phyloP scores from a whole-genome alignment of 352 stramenopile species.

The Phytophthora quininea region DNA sequence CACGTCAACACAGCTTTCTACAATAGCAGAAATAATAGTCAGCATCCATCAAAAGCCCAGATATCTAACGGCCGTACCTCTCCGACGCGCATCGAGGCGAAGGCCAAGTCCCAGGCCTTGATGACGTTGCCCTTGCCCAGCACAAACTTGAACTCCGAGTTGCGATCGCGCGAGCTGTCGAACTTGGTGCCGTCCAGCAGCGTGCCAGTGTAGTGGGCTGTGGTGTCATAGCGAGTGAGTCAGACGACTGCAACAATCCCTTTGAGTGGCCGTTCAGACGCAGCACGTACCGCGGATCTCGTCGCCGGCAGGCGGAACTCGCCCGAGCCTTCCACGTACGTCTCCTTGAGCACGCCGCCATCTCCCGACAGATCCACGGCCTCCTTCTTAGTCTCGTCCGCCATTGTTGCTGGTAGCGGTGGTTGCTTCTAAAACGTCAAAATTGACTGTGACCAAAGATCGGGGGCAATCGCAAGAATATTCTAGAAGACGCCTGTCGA shows the following conservation, averaged over 20 bases:
- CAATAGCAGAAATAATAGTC: conserved; percentile 10
- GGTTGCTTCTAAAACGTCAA: conserved; percentile 1
- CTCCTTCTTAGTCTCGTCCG: conserved; percentile 45
- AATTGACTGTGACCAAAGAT: background rate
- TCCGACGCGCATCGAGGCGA: conserved; percentile 95
- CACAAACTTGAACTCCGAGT: conserved; percentile 89
- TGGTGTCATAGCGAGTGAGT: conserved; percentile 8
- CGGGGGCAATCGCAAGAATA: too few species aligned
- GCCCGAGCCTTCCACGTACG: conserved; percentile 88
- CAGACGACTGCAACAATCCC: too few species aligned
- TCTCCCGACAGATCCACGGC: conserved; percentile 84
- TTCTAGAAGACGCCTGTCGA: too few species aligned
- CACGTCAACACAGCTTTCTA: conserved; percentile 93
- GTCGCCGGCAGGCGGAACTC: conserved; percentile 80
- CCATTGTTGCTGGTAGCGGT: conserved; percentile 19
- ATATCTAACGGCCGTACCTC: conserved; percentile 55
- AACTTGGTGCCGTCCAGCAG: conserved; percentile 95
- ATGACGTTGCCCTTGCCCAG: conserved; percentile 90
- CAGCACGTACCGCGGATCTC: conserved; percentile 74
- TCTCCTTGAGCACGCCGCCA: conserved; percentile 92
- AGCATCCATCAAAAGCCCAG: background rate
- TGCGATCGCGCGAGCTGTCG: conserved; percentile 92
- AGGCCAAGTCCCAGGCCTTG: conserved; percentile 89
- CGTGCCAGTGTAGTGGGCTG: conserved; percentile 96
- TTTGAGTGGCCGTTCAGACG: too few species aligned